Conservation (phyloP, 1,139 yeast genomes). For the Eremothecium gossypii region DNA sequence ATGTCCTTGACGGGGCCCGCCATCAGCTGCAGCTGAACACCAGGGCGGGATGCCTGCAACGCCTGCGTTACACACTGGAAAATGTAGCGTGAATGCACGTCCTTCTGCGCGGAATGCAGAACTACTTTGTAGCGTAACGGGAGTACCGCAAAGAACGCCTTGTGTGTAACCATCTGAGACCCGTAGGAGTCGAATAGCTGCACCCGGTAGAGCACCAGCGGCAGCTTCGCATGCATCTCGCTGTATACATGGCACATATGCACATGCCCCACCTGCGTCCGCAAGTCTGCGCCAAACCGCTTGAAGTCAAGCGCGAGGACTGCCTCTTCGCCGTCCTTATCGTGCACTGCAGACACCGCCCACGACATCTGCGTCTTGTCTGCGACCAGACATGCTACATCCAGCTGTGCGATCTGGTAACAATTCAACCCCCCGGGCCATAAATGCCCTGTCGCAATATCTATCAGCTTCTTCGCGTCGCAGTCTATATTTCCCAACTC, state of each 20-base stretch:
- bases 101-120: constrained; percentile 48
- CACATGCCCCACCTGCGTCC: constrained; percentile 39
- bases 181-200: constrained; percentile 52
- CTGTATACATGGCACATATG: constrained; percentile 54
- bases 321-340: constrained; percentile 32
- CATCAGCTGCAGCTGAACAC: not conserved
- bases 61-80: constrained; percentile 33
- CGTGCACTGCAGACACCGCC: constrained; percentile 48
- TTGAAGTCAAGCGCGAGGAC: constrained; percentile 34
- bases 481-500: too few relatives aligned
- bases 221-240: constrained; percentile 56
- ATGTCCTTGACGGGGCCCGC: not conserved
- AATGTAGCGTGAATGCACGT: constrained; percentile 42
- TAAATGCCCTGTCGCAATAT: constrained; percentile 25
- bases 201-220: constrained; percentile 51
- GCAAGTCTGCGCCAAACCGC: constrained; percentile 40
- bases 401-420: constrained; percentile 64
- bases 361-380: constrained; percentile 45
- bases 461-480: constrained; percentile 28
- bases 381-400: constrained; percentile 54
- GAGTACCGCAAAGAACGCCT: constrained; percentile 54
- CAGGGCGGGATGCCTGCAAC: not conserved
- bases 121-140: constrained; percentile 61
- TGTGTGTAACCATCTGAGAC: constrained; percentile 6
- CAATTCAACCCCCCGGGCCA: constrained; percentile 61